Conservation (phyloP, 1,284 basidiomycete species). For the Cutaneotrichosporon cutaneum region DNA sequence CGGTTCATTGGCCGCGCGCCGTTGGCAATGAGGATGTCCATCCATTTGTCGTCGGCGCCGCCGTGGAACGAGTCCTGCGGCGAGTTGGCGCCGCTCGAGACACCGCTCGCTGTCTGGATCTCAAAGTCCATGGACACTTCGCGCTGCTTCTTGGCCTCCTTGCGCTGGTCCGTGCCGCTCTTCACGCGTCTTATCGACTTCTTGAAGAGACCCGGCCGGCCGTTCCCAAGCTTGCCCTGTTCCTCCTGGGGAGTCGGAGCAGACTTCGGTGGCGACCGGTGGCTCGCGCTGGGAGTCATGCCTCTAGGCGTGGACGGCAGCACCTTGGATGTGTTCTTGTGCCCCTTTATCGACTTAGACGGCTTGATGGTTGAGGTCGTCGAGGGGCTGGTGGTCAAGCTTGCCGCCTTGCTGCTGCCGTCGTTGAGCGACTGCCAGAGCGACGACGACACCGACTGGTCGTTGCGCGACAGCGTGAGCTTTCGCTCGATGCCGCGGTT, state of each 20-base stretch:
- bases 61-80: constrained; percentile 38
- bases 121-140: constrained; percentile 50
- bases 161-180: constrained; percentile 34
- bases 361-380: constrained; percentile 5
- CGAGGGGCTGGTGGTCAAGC: constrained; percentile 16
- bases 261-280: constrained; percentile 3
- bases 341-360: not conserved
- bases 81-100: constrained; percentile 41
- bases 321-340: not conserved
- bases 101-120: constrained; percentile 42
- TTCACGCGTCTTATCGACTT: constrained; percentile 34
- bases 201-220: constrained; percentile 29
- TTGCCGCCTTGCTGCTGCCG: not conserved
- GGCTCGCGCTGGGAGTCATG: constrained; percentile 56
- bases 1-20: constrained; percentile 61
- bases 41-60: constrained; percentile 53
- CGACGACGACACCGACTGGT: constrained; percentile 25
- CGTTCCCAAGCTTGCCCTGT: not conserved
- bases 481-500: constrained; percentile 32
- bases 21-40: constrained; percentile 74
- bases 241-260: constrained; percentile 6
- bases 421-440: constrained; percentile 35
- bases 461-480: constrained; percentile 29
- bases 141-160: constrained; percentile 49
- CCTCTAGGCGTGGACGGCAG: constrained; percentile 13